Conservation (phyloP, 1,139 yeast genomes). For the Meyerozyma guilliermondii region DNA sequence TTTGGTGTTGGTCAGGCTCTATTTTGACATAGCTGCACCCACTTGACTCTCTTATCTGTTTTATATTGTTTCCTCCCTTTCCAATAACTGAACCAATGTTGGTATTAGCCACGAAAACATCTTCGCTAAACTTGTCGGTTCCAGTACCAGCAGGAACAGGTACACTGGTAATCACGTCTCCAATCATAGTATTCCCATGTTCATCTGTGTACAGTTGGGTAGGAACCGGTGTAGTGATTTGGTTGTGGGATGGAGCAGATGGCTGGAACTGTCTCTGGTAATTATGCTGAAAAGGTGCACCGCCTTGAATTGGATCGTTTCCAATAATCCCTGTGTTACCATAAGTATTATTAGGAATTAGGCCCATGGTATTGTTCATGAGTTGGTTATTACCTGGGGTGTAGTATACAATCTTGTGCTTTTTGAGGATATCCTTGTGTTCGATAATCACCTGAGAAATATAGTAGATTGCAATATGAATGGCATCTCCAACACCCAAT, state of each 20-base stretch:
- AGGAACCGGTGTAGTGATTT: slow-evolving; percentile 13
- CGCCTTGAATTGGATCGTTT: not conserved
- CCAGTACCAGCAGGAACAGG: slow-evolving; percentile 32
- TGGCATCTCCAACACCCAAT: slow-evolving; percentile 81
- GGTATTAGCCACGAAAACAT: slow-evolving; percentile 68
- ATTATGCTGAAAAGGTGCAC: not conserved
- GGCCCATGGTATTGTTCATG: slow-evolving; percentile 12
- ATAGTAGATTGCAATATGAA: slow-evolving; percentile 78
- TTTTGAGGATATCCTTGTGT: slow-evolving; percentile 49
- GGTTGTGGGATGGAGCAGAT: not conserved
- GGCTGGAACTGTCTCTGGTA: too few species aligned
- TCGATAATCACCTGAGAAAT: slow-evolving; percentile 64
- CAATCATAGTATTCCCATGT: slow-evolving; percentile 41
- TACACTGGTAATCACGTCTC: slow-evolving; percentile 39
- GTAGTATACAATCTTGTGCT: slow-evolving; percentile 52
- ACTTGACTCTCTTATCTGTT: slow-evolving; percentile 70
- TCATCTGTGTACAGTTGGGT: slow-evolving; percentile 41
- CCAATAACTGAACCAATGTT: slow-evolving; percentile 86
- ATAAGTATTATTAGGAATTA: not conserved
- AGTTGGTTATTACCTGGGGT: slow-evolving; percentile 53
- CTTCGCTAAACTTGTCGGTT: slow-evolving; percentile 56
- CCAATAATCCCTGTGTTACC: not conserved
- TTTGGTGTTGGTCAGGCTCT: slow-evolving; percentile 46
- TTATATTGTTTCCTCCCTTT: slow-evolving; percentile 78
- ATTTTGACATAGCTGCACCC: slow-evolving; percentile 73